phyloP scores from a whole-genome alignment of 352 stramenopile species.

The Globisporangium lucens region DNA sequence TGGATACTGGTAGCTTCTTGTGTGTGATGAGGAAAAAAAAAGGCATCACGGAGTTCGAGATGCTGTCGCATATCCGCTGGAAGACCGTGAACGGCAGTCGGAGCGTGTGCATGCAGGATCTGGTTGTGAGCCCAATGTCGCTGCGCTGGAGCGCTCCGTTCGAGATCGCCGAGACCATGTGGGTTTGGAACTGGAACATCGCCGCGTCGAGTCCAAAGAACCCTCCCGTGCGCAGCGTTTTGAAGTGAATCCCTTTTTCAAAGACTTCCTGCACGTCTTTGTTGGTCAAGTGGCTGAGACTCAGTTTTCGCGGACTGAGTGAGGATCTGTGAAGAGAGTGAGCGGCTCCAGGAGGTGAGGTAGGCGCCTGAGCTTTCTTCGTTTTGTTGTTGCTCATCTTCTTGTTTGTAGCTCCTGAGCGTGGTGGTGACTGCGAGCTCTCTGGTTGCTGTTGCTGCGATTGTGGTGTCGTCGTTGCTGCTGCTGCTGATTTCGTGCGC shows the following conservation, averaged over 20 bases:
- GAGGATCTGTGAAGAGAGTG: no score
- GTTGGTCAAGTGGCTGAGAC: conserved; percentile 2
- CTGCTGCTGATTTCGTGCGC: conserved; percentile 14
- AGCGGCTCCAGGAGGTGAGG: background rate
- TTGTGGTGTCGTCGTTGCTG: background rate
- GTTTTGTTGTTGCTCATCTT: background rate
- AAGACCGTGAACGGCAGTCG: conserved; percentile 30
- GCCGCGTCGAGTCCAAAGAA: conserved; percentile 47
- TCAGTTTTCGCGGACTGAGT: conserved; percentile 5
- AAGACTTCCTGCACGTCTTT: background rate
- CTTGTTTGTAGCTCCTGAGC: background rate
- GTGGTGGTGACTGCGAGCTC: background rate
- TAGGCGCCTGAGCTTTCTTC: background rate
- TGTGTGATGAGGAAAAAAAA: background rate
- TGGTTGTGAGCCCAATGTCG: conserved; percentile 37
- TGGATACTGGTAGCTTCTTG: no score
- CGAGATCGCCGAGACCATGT: conserved; percentile 33
- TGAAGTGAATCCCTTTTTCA: conserved; percentile 20
- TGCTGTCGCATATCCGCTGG: conserved; percentile 27
- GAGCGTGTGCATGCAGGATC: conserved; percentile 33
- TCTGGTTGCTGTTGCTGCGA: background rate
- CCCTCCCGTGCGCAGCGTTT: conserved; percentile 33
- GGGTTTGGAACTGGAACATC: conserved; percentile 36
- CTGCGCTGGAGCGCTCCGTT: conserved; percentile 46
- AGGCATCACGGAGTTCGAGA: background rate